Conservation (phyloP, 495 filamentous ascomycete genomes). For the Aspergillus taichungensis region DNA sequence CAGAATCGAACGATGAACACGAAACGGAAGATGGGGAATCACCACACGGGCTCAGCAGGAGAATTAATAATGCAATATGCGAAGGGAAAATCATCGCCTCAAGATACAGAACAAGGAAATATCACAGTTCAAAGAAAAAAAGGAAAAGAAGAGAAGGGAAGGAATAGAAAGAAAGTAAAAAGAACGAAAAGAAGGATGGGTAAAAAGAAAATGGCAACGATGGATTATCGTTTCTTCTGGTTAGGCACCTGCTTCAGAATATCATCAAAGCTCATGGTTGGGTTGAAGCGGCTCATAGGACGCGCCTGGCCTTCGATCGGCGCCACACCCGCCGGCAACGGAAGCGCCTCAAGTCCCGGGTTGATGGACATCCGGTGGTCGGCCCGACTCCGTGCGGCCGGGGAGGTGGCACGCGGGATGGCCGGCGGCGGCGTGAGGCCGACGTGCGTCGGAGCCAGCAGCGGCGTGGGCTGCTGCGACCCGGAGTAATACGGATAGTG, state of each 20-base stretch:
- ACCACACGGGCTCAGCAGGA: too few relatives aligned
- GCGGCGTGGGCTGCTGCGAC: constrained; percentile 12
- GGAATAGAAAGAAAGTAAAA: constrained; percentile 5
- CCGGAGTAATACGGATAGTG: constrained; percentile 9
- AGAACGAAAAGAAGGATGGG: constrained; percentile 6
- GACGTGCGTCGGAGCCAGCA: constrained; percentile 22
- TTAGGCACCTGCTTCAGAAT: constrained; percentile 41
- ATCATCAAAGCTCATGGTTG: constrained; percentile 46
- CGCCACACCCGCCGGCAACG: constrained; percentile 41
- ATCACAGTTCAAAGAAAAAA: constrained; percentile 11
- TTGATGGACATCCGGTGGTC: constrained; percentile 39
- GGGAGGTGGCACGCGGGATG: constrained; percentile 38
- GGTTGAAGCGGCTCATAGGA: constrained; percentile 36
- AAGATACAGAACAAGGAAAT: too few relatives aligned
- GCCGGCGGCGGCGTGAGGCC: constrained; percentile 26
- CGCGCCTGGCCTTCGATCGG: constrained; percentile 36
- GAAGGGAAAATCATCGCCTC: neutral
- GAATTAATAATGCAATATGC: too few relatives aligned
- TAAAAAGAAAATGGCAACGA: constrained; percentile 3
- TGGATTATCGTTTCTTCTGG: constrained; percentile 36
- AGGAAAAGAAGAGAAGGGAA: constrained; percentile 12
- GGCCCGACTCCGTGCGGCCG: constrained; percentile 18
- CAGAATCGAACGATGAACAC: too few relatives aligned
- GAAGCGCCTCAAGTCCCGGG: constrained; percentile 42
- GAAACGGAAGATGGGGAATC: too few relatives aligned